A percentile compares a stretch with the other conserved stretches of the same genome.
These are phyloP conservation scores for Arthrobotrys sinensis DNA, from an alignment of 2,329 filamentous ascomycete genomes.

Conservation along the genomic window DNA sequence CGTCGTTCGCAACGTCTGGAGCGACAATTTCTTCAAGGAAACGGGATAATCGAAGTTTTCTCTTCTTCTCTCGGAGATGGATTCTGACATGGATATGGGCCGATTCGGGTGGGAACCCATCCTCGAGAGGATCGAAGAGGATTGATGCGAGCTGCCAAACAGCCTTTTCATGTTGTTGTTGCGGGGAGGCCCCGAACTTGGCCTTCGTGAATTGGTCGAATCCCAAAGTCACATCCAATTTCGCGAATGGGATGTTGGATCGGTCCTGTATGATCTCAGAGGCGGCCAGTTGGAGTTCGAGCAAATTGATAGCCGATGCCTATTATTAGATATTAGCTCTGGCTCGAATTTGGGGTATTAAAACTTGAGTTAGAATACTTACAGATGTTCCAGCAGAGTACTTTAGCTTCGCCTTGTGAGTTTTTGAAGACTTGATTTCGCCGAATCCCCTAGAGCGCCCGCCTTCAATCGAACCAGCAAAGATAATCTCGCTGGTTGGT, in stretches of 20 bases:
- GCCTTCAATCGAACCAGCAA: slow-evolving; percentile 38
- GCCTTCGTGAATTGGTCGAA: slow-evolving; percentile 52
- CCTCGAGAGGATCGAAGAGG: slow-evolving; percentile 80
- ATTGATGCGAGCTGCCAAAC: slow-evolving; percentile 91
- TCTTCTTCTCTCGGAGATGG: slow-evolving; percentile 66
- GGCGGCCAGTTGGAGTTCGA: slow-evolving; percentile 64
- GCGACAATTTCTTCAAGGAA: slow-evolving; percentile 79
- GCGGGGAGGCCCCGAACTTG: slow-evolving; percentile 64
- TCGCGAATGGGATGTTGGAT: slow-evolving; percentile 68
- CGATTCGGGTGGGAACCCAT: slow-evolving; percentile 61
- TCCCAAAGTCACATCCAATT: slow-evolving; percentile 62
- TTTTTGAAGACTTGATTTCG: slow-evolving; percentile 54
- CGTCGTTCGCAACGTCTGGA: slow-evolving; percentile 69
- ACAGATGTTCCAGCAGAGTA: slow-evolving; percentile 41
- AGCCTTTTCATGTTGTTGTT: slow-evolving; percentile 76
- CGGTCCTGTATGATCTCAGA: slow-evolving; percentile 66
- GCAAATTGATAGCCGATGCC: slow-evolving; percentile 35
- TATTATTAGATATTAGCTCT: slow-evolving; percentile 15
- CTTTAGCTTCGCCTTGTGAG: slow-evolving; percentile 43
- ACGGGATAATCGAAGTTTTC: slow-evolving; percentile 77
- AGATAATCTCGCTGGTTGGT: slow-evolving; percentile 47
- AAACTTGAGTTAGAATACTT: background rate
- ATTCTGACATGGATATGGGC: slow-evolving; percentile 65
- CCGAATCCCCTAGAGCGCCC: slow-evolving; percentile 43
- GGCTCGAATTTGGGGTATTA: background rate